A percentile compares a stretch with the other conserved stretches of the same genome.
Evolutionary conservation across 192 early-diverging fungal genomes (phyloP).

Genomic region (Pilobolus umbonatus): DNA sequence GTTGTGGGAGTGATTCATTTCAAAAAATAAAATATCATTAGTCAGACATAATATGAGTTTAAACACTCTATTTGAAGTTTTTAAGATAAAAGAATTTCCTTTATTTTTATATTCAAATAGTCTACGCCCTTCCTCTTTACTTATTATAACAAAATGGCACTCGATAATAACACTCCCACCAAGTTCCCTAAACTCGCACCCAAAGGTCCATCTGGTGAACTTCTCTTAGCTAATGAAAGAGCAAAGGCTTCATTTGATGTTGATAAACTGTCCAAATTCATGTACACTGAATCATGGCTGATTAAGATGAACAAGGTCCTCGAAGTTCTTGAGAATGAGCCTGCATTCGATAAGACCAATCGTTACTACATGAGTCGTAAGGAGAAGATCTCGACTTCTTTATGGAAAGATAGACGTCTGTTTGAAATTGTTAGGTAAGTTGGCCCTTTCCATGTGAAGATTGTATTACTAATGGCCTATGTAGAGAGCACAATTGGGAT

Average conservation of each 20-base stretch:
- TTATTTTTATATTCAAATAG: neutral
- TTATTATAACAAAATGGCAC: neutral
- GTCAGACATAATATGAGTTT: too few species aligned
- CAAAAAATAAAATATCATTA: too few species aligned
- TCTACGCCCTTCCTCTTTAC: neutral
- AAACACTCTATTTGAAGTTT: neutral
- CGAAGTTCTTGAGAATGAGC: conserved; percentile 59
- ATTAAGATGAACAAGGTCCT: conserved; percentile 52
- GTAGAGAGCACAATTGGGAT: conserved; percentile 52
- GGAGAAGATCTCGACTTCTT: conserved; percentile 59
- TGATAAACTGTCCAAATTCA: conserved; percentile 58
- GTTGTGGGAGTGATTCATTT: too few species aligned
- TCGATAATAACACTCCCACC: conserved; percentile 25
- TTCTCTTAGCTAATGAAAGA: conserved; percentile 62
- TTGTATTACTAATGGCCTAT: neutral
- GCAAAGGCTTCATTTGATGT: conserved; percentile 59
- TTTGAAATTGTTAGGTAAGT: conserved; percentile 55
- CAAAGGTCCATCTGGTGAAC: conserved; percentile 43
- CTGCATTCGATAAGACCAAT: conserved; percentile 65
- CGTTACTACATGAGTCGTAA: conserved; percentile 67
- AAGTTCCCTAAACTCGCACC: conserved; percentile 45
- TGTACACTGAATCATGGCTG: conserved; percentile 64
- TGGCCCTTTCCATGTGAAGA: neutral
- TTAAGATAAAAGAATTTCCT: neutral
- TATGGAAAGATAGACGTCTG: conserved; percentile 57